Conservation (phyloP, 1,284 basidiomycete species). For the Ceratobasidium sp. region DNA sequence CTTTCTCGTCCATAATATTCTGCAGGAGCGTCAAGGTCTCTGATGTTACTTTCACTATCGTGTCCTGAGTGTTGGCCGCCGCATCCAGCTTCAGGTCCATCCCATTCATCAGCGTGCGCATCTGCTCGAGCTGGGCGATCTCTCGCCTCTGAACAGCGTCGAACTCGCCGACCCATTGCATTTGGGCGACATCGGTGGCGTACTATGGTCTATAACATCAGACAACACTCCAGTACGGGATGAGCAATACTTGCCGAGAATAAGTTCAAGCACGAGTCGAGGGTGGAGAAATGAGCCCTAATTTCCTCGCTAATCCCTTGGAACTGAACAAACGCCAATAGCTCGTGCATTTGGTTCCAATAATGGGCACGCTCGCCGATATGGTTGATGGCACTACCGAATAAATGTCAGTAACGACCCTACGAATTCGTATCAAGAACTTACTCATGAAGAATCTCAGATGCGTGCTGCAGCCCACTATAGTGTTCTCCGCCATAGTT, state of each 20-base stretch:
- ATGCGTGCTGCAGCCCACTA: not conserved
- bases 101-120: conserved; percentile 1
- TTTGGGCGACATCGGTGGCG: conserved; percentile 14
- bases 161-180: conserved; percentile 8
- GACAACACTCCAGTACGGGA: not conserved
- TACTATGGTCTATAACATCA: not conserved
- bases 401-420: not conserved
- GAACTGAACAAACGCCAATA: not conserved
- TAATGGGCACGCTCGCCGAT: conserved; percentile 1
- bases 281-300: not conserved
- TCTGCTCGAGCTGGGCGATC: not conserved
- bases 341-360: not conserved
- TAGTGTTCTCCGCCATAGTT: not conserved
- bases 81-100: conserved; percentile 2
- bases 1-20: conserved; percentile 14
- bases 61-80: not conserved
- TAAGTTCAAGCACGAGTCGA: conserved; percentile 23
- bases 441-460: not conserved
- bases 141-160: not conserved
- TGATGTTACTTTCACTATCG: not conserved
- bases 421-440: not conserved
- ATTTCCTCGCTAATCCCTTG: conserved; percentile 20
- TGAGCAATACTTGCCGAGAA: conserved; percentile 3
- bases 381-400: not conserved
- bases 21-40: not conserved